These are phyloP conservation scores for Fusarium staphyleae DNA, from an alignment of 2,329 filamentous ascomycete genomes.

Conservation along the genomic window DNA sequence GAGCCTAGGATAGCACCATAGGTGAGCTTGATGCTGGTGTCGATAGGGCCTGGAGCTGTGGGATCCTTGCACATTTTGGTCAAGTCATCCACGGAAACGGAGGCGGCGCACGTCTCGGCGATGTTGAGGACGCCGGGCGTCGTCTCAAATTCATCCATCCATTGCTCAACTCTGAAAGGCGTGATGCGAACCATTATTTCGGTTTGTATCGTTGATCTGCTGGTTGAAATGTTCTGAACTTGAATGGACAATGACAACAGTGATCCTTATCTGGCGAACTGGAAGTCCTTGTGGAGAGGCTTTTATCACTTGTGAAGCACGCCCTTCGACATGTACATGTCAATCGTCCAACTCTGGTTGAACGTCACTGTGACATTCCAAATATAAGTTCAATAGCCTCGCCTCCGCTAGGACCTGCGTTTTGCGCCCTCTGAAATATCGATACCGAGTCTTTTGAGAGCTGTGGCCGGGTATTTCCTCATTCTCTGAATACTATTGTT, in stretches of 20 bases:
- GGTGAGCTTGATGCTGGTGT: conserved; percentile 64
- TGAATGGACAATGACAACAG: not conserved
- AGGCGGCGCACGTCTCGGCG: conserved; percentile 80
- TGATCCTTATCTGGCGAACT: conserved; percentile 1
- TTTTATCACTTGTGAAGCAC: not conserved
- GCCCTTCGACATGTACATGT: conserved; percentile 1
- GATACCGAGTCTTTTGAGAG: too few species aligned
- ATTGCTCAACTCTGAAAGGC: conserved; percentile 74
- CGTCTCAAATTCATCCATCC: conserved; percentile 68
- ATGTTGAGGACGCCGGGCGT: conserved; percentile 70
- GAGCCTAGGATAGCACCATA: conserved; percentile 79
- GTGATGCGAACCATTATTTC: conserved; percentile 62
- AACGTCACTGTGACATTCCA: not conserved
- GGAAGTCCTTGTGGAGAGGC: not conserved
- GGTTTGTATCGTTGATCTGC: too few species aligned
- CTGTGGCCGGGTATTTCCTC: not conserved
- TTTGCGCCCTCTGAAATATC: too few species aligned
- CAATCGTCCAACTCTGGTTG: not conserved
- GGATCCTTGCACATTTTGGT: conserved; percentile 64
- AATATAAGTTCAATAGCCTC: too few species aligned
- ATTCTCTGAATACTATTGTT: too few species aligned
- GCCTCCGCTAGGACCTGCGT: too few species aligned
- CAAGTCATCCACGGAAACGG: conserved; percentile 75
- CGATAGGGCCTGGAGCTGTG: conserved; percentile 49
- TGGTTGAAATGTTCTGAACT: too few species aligned